Evolutionary conservation across 2,329 filamentous ascomycete genomes (phyloP).

Genomic region (Endocalyx cinctus): DNA sequence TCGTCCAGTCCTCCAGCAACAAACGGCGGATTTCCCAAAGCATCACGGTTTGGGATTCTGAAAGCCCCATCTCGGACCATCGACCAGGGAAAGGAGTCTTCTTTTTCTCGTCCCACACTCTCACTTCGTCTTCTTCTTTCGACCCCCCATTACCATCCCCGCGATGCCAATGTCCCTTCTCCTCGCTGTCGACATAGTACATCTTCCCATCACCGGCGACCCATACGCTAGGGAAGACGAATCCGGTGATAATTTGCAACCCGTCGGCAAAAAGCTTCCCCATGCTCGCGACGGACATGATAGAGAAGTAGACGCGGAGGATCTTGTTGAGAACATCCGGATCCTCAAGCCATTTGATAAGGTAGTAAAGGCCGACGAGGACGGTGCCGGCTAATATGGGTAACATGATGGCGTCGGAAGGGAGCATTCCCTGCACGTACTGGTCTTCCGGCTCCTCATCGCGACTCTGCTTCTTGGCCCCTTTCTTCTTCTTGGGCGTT

Average conservation of each 20-base stretch:
- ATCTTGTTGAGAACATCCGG: conserved; percentile 77
- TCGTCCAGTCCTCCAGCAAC: conserved; percentile 46
- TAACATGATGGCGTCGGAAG: conserved; percentile 79
- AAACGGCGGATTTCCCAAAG: conserved; percentile 51
- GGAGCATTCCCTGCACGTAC: conserved; percentile 58
- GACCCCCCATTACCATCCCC: conserved; percentile 16
- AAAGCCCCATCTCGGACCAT: conserved; percentile 28
- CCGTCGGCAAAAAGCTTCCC: conserved; percentile 69
- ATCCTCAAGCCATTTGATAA: conserved; percentile 86
- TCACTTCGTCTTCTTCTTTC: too few relatives aligned
- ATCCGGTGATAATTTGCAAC: conserved; percentile 57
- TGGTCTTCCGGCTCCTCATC: conserved; percentile 51
- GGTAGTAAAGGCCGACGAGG: conserved; percentile 74
- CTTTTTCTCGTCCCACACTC: conserved; percentile 23
- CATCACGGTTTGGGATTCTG: conserved; percentile 16
- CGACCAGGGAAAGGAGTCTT: conserved; percentile 35
- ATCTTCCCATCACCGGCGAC: conserved; percentile 37
- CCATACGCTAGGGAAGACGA: conserved; percentile 73
- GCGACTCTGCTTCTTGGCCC: conserved; percentile 41
- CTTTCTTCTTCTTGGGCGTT: conserved; percentile 46
- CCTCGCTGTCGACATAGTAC: conserved; percentile 40
- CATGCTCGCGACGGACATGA: conserved; percentile 73
- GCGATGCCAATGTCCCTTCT: conserved; percentile 33
- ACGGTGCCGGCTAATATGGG: conserved; percentile 71
- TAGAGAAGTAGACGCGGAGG: conserved; percentile 76